Evolutionary conservation across 495 filamentous ascomycete species (phyloP), one percentile per base, ranked within the genome.

Genomic region (Talaromyces trachyspermus): DNA sequence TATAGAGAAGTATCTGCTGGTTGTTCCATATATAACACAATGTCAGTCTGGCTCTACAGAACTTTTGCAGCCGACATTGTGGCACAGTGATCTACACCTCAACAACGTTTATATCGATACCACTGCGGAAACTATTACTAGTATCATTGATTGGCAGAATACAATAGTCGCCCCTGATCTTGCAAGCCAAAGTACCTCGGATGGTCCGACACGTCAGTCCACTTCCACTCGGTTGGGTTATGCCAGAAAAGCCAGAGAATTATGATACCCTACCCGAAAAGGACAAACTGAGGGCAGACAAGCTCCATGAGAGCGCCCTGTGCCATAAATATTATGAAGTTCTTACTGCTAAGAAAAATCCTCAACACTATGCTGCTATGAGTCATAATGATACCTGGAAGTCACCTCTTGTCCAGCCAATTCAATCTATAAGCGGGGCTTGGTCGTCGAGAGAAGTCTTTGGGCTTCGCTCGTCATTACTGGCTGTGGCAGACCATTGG

Each of bases 31-130:
- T 42, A 48, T 64, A n/a, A 36, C 32, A n/a, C n/a, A n/a, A n/a
- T n/a, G n/a, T n/a, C n/a, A 18, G 36, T 24, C n/a, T n/a, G n/a
- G n/a, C n/a, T n/a, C n/a, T n/a, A n/a, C n/a, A n/a, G n/a, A n/a
- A 11, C n/a, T n/a, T n/a, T n/a, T n/a, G n/a, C n/a, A 51, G 37
- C 52, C 51, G 17, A 53, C 36, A 4, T 50, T 70, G 1, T 70
- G 61, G 62, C 64, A 71, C 46, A 51, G 54, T 24, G 69, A 73
- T 40, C 58, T 73, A 18, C 62, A 70, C 41, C 56, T 65, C 22
- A 59, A 62, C 4, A 73, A 73, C 46, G 52, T 73, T 7, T 69
- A 65, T 35, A 57, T 70, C 1, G 55, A 63, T 52, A 59, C 54
- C 17, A 42, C 49, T 11, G 60, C 58, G 4, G 27, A 45, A 8